Base-by-base conservation (phyloP, 1,284 basidiomycete genomes). In the Cryptococcus sp. region DNA sequence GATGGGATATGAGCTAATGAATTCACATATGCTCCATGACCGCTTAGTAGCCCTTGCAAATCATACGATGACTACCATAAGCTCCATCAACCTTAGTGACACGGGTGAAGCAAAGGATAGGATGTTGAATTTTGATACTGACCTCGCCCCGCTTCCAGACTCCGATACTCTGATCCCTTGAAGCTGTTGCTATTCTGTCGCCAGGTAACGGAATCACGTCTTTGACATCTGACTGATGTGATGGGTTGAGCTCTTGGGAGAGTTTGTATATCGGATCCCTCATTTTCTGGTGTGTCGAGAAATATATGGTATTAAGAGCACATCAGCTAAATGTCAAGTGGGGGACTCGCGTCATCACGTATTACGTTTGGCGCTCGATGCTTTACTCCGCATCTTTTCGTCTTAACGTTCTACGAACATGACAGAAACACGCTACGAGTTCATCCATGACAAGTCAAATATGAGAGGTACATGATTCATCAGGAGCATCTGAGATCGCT, bases 1-100 rank as follows among this genome's bases (percentile, higher is more conserved):
- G 37, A 39, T 9, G 55, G 46, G 14, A 55, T 43, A 47, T 52
- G 46, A 14, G 65, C 66, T 16, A 70, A 49, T 9, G 66, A 61
- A 45, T 70, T 70, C 60, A 70, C 65, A 24, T 68, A 70, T 2
- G 61, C 66, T n/a, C 59, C 44, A 49, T 70, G 68, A 2, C 68
- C 68, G 11, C 37, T 42, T n/a, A 70, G 49, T 9, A 66, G 24
- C 2, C 48, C 43, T 37, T 49, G 28, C 7, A 67, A 57, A 13
- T 51, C n/a, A 28, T 28, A 28, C 11, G 44, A 64, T 63, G 23
- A 21, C 23, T 52, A 60, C 24, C 41, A 31, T 23, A 16, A 43
- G 49, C 21, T 43, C n/a, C n/a, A 16, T 48, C 25, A 28, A 22
- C 32, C 41, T 24, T 11, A 40, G 46, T 16, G n/a, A n/a, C n/a